Evolutionary conservation across 2,329 filamentous ascomycete species (phyloP), one percentile per base, ranked within the genome.

Genomic region (Phoma sp.): DNA sequence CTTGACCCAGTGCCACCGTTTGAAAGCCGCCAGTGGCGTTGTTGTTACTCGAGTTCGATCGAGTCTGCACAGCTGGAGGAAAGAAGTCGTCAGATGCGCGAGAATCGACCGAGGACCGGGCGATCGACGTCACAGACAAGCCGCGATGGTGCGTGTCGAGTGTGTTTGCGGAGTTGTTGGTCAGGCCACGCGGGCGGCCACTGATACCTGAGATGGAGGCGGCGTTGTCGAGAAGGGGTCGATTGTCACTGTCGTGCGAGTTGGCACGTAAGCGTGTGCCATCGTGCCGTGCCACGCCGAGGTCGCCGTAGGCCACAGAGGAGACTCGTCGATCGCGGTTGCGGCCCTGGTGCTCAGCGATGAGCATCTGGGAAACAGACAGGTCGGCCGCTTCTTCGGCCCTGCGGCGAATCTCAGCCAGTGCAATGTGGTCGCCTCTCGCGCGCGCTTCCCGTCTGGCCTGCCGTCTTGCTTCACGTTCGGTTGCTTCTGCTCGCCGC

Each of bases 211-310:
- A 74, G 32, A 91, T 88, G 63, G 84, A 87, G 2, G 88, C 90
- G 1, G 88, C 86, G 61, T 88, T 87, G 31, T 88, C 89, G 12
- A 94, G 80, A 8, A 94, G 77, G 1, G 89, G 89, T 38, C 88
- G 79, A 27, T 86, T 80, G 69, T 94, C 89, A 65, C 87, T 91
- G 63, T 92, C 90, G 17, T 81, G 82, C 59, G 88, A 92, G 67
- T 87, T 89, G 32, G 88, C 88, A 27, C 91, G 83, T 25, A 95
- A 76, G 40, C 91, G 81, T 1, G 89, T 91, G 44, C 91, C 91
- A 65, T 95, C 91, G 65, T 90, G 89, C 39, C 88, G 82, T 0
- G 89, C 90, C 13, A 93, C 84, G 31, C 91, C 91, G 4, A 95
- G 74, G 37, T 91, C 88, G 9, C 84, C 88, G 65, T 95, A 95